Conservation (phyloP, 129 eudicot genomes). For the Centella asiatica region DNA sequence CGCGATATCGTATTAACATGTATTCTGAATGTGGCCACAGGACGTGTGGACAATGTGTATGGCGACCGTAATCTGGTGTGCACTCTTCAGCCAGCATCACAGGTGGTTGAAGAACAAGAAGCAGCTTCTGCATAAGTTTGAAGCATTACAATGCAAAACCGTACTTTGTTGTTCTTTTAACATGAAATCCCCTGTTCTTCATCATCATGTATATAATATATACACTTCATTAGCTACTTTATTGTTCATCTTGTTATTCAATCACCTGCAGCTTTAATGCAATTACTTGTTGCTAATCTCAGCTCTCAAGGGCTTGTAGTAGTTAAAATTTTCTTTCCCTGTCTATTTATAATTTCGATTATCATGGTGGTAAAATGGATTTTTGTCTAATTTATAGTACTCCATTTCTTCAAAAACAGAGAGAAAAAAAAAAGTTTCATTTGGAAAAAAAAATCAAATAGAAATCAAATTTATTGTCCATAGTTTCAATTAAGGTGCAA, state of each 20-base stretch:
- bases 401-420: too few relatives aligned
- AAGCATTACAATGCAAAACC: not conserved
- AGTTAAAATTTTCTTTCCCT: too few relatives aligned
- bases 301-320: slow-evolving; percentile 4
- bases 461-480: too few relatives aligned
- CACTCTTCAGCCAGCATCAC: slow-evolving; percentile 72
- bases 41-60: slow-evolving; percentile 90
- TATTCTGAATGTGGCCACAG: slow-evolving; percentile 22
- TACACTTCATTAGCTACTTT: slow-evolving; percentile 20
- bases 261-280: slow-evolving; percentile 19
- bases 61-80: slow-evolving; percentile 93
- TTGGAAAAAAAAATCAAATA: too few relatives aligned
- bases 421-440: too few relatives aligned
- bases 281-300: slow-evolving; percentile 32
- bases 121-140: slow-evolving; percentile 69
- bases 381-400: too few relatives aligned
- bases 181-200: slow-evolving; percentile 14
- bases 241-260: slow-evolving; percentile 19
- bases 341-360: too few relatives aligned
- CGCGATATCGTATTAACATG: not conserved
- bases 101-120: slow-evolving; percentile 56
- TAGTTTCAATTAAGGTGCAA: too few relatives aligned
- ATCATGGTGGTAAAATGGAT: too few relatives aligned
- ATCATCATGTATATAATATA: slow-evolving; percentile 34
- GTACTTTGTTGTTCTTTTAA: slow-evolving; percentile 6